Evolutionary conservation across 371 early-diverging fungal species (phyloP).

Genomic region (Mucor racemosus): DNA sequence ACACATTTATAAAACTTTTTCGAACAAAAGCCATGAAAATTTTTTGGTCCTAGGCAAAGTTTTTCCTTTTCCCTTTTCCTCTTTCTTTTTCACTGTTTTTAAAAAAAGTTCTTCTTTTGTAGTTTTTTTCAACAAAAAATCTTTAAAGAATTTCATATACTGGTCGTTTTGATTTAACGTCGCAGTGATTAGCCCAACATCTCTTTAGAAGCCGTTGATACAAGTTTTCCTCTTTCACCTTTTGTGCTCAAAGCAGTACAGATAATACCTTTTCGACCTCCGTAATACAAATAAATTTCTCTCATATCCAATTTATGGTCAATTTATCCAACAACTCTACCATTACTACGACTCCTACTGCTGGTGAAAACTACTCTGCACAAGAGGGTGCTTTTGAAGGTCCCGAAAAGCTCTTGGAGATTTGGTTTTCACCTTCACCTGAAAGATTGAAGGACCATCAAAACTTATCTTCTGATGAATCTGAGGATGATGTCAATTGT

Average conservation of each 20-base stretch:
- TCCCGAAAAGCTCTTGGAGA: constrained; percentile 95
- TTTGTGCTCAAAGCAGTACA: constrained; percentile 32
- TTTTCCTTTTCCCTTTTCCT: constrained; percentile 2
- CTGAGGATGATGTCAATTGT: constrained; percentile 26
- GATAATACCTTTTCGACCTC: constrained; percentile 30
- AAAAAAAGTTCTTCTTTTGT: not conserved
- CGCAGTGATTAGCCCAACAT: constrained; percentile 32
- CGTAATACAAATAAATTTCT: constrained; percentile 12
- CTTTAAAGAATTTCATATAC: constrained; percentile 6
- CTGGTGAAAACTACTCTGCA: constrained; percentile 49
- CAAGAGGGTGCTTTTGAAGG: constrained; percentile 79
- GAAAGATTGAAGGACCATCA: constrained; percentile 36
- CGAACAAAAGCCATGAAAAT: not conserved
- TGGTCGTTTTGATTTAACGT: constrained; percentile 19
- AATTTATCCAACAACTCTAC: constrained; percentile 11
- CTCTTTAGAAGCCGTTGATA: constrained; percentile 33
- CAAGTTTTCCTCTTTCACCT: constrained; percentile 10
- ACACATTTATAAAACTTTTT: constrained; percentile 7
- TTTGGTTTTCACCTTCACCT: constrained; percentile 82
- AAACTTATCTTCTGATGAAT: constrained; percentile 32
- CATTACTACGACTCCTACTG: constrained; percentile 18
- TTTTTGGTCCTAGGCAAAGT: not conserved
- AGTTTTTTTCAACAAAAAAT: constrained; percentile 14
- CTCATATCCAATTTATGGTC: constrained; percentile 8
- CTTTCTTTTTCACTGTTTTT: constrained; percentile 9